A percentile compares a stretch with the other conserved stretches of the same genome.
These are phyloP conservation scores for Trichoderma sp. DNA, from an alignment of 2,329 filamentous ascomycete genomes.

Conservation along the genomic window DNA sequence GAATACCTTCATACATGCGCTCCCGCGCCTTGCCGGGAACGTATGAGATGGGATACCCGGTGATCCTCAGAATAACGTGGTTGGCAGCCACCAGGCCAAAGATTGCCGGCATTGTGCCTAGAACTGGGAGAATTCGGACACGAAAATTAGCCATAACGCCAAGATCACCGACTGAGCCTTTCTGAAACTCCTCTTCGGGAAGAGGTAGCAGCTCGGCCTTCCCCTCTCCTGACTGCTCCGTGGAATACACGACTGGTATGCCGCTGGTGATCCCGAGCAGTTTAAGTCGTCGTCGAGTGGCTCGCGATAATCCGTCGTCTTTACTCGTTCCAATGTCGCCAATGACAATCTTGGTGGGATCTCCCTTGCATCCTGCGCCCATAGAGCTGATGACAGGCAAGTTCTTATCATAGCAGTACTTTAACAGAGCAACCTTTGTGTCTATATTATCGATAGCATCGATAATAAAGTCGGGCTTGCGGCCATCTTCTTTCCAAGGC, in stretches of 20 bases:
- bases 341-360: constrained; percentile 77
- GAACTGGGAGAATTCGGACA: constrained; percentile 87
- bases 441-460: constrained; percentile 99
- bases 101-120: constrained; percentile 95
- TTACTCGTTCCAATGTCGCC: constrained; percentile 86
- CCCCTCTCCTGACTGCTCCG: constrained; percentile 82
- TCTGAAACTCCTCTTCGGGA: constrained; percentile 80
- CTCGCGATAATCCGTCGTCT: constrained; percentile 83
- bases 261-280: constrained; percentile 74
- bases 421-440: constrained; percentile 85
- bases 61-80: constrained; percentile 80
- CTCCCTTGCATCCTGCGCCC: constrained; percentile 93
- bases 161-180: constrained; percentile 81
- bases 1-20: constrained; percentile 86
- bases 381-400: constrained; percentile 89
- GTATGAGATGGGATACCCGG: constrained; percentile 83
- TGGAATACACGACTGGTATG: constrained; percentile 89
- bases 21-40: constrained; percentile 76
- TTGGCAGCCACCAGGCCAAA: constrained; percentile 92
- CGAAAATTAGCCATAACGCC: constrained; percentile 89
- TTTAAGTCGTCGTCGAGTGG: constrained; percentile 77
- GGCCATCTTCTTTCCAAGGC: constrained; percentile 58
- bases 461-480: constrained; percentile 79
- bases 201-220: constrained; percentile 88
- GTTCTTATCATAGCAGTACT: constrained; percentile 76